These are phyloP conservation scores for Moringa oleifera DNA, from an alignment of 345 rosid species.

Conservation along the genomic window DNA sequence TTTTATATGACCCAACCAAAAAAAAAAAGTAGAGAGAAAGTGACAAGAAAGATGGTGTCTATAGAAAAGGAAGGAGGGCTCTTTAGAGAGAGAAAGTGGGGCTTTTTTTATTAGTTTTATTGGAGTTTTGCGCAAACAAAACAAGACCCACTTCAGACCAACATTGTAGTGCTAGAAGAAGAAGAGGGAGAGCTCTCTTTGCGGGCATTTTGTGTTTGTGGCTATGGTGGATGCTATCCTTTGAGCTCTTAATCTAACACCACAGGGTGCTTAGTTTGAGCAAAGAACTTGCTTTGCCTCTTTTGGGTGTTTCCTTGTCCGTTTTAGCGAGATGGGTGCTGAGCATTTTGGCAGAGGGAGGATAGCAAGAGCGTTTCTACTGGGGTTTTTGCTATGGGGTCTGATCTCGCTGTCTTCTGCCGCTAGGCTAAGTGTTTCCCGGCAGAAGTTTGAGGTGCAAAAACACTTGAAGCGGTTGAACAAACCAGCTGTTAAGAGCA, in stretches of 20 bases:
- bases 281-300: constrained; percentile 1
- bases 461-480: constrained; percentile 87
- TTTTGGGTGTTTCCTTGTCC: constrained; percentile 8
- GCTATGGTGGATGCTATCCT: constrained; percentile 4
- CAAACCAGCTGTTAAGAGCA: constrained; percentile 77
- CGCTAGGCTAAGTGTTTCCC: constrained; percentile 55
- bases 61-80: background rate
- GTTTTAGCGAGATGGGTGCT: constrained; percentile 21
- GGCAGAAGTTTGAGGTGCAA: constrained; percentile 68
- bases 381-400: constrained; percentile 38
- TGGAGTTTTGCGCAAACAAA: constrained; percentile 31
- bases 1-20: background rate
- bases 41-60: too few relatives aligned
- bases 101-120: constrained; percentile 20
- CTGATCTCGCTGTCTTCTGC: constrained; percentile 43
- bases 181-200: constrained; percentile 6
- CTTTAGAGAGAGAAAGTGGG: constrained; percentile 17
- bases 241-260: constrained; percentile 14
- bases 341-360: constrained; percentile 32
- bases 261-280: constrained; percentile 22
- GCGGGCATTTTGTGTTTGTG: constrained; percentile 4
- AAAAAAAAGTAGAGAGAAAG: background rate
- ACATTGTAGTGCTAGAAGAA: constrained; percentile 6
- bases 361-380: constrained; percentile 22
- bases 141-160: constrained; percentile 28